Evolutionary conservation across 352 stramenopile species (phyloP), one percentile per base, ranked within the genome.

Genomic region (Phytophthora sp.): DNA sequence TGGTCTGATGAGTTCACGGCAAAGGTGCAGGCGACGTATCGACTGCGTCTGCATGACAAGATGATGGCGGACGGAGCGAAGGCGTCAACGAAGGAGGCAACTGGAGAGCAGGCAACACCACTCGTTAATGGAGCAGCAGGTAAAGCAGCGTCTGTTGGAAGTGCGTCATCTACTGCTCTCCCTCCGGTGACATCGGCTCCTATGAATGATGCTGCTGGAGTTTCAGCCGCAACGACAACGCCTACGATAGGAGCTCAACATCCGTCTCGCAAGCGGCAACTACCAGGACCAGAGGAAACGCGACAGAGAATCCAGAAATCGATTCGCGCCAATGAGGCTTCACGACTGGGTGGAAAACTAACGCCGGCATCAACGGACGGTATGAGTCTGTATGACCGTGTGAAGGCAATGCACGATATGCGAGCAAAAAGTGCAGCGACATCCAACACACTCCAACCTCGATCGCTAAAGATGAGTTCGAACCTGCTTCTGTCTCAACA

Each of bases 381-480:
- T 13, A 73, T 76, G 63, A 82, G 57, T 66, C 42, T 86, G 7
- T 80, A 85, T 60, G 80, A 86, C 35, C 63, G 65, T 38, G 68
- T 89, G 4, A 69, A 76, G 30, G 61, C 64, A 27, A 77, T 84
- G 76, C 76, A 83, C 41, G 77, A 83, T 35, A 45, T 70, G 51
- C 64, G 55, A 66, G 59, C 39, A 42, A 66, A 52, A 54, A 33
- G 29, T 62, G 55, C 46, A 24, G 35, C 55, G 29, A 38, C 63
- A 35, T 16, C 35, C 18, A 63, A 65, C 5, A 21, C 36, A 21
- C 18, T 30, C 8, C 46, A 76, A 57, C 47, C 46, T 29, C 57
- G 7, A 46, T 57, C 52, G 11, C 31, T 47, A 23, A 77, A 66
- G 18, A 51, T 57, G 52, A 62, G 20, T 56, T 41, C 69, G 29